Percentiles rank a stretch among this genome's conserved stretches.
Evolutionary conservation across 495 filamentous ascomycete species (phyloP).

Genomic region (Glonium stellatum): DNA sequence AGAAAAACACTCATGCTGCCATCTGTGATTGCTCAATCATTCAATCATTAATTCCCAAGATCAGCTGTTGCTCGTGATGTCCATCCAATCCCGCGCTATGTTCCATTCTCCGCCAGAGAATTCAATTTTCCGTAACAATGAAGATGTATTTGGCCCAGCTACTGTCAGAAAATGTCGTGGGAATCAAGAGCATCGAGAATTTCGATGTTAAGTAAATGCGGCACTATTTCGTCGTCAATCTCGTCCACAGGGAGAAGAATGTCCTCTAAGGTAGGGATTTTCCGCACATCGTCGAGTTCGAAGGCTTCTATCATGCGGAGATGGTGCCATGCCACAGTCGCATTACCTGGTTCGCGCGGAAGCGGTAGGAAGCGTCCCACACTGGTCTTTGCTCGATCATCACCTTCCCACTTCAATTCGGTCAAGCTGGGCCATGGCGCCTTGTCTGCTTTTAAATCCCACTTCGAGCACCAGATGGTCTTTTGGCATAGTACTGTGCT

Average conservation of each 20-base stretch:
- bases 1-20: too few species aligned
- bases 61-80: too few species aligned
- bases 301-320: slow-evolving; percentile 12
- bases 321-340: slow-evolving; percentile 22
- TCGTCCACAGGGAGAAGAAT: slow-evolving; percentile 26
- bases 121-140: too few species aligned
- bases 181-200: slow-evolving; percentile 15
- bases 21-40: too few species aligned
- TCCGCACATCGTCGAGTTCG: slow-evolving; percentile 12
- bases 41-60: too few species aligned
- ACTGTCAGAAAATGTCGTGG: slow-evolving; percentile 5
- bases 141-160: too few species aligned
- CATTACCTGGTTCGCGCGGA: slow-evolving; percentile 22
- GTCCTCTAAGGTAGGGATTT: slow-evolving; percentile 21
- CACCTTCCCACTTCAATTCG: slow-evolving; percentile 30
- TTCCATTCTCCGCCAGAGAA: too few species aligned
- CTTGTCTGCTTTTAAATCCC: slow-evolving; percentile 23
- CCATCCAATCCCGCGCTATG: too few species aligned
- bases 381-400: slow-evolving; percentile 26
- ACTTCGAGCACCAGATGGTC: slow-evolving; percentile 27
- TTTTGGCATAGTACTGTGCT: slow-evolving; percentile 10
- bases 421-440: slow-evolving; percentile 21
- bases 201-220: slow-evolving; percentile 15
- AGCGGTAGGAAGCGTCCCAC: slow-evolving; percentile 22
- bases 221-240: slow-evolving; percentile 19